phyloP scores from a whole-genome alignment of 1,139 yeast genomes.

The Blastobotrys persicus region DNA sequence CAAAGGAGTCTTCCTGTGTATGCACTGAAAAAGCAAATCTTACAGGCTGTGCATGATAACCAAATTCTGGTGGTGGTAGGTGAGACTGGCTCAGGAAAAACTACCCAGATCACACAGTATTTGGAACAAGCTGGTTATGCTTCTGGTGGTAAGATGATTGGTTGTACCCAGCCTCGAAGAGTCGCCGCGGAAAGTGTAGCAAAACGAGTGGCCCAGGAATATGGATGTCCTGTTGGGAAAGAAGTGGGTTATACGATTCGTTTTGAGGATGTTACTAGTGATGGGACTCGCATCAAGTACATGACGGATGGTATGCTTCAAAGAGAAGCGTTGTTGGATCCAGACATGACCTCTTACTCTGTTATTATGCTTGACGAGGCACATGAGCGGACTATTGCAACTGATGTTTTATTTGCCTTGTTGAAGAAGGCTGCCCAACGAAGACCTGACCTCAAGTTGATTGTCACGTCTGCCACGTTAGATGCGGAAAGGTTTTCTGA shows the following conservation, averaged over 20 bases:
- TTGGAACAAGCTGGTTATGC: slow-evolving; percentile 66
- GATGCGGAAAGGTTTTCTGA: slow-evolving; percentile 79
- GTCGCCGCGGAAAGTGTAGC: slow-evolving; percentile 96
- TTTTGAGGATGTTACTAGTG: slow-evolving; percentile 72
- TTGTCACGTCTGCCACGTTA: slow-evolving; percentile 89
- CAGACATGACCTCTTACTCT: slow-evolving; percentile 67
- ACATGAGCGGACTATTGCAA: slow-evolving; percentile 91
- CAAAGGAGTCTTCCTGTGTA: slow-evolving; percentile 72
- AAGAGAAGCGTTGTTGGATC: slow-evolving; percentile 76
- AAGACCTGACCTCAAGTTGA: slow-evolving; percentile 73
- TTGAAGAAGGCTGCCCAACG: slow-evolving; percentile 66
- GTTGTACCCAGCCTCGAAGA: slow-evolving; percentile 93
- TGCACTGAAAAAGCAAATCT: slow-evolving; percentile 54
- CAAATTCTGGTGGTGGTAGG: slow-evolving; percentile 87
- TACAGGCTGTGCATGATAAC: slow-evolving; percentile 58
- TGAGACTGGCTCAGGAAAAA: slow-evolving; percentile 97
- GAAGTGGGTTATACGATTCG: slow-evolving; percentile 87
- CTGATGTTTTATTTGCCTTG: slow-evolving; percentile 86
- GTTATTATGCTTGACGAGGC: slow-evolving; percentile 94
- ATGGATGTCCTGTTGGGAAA: slow-evolving; percentile 64
- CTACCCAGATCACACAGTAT: slow-evolving; percentile 88
- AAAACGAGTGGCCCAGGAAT: slow-evolving; percentile 81
- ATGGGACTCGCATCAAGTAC: slow-evolving; percentile 69
- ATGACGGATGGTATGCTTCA: slow-evolving; percentile 97
- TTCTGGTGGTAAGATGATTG: slow-evolving; percentile 61